Base-by-base conservation (phyloP, 805 yeast genomes). In the Teunomyces lycoperdinae region DNA sequence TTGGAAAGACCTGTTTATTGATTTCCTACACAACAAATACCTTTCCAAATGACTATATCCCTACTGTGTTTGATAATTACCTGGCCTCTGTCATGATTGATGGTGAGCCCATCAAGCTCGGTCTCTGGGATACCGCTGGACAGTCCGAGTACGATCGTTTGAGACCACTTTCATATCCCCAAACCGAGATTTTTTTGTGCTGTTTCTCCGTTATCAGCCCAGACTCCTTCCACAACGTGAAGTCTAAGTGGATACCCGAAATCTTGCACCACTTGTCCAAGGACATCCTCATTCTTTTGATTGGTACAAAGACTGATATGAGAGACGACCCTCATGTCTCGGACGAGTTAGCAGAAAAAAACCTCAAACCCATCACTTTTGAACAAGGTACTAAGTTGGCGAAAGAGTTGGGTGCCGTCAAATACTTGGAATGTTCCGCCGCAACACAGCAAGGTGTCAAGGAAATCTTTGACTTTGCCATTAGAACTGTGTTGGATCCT, bases 121-220 rank as follows among this genome's bases (percentile, higher is more conserved):
- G 95, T 20, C 76, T 90, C 41, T 90, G 96, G 96, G 97, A 90
- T 78, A 90, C 97, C 11, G 96, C 97, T 3, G 97, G 97, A 26
- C 96, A 90, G 68, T 86, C 87, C 60, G 96, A 89, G 63, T 89
- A 89, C 65, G 96, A 90, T 64, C 76, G 96, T 51, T 76, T 89
- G 59, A 77, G 97, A 67, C 97, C 97, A 2, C 73, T 90, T 51
- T 85, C 94, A 7, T 90, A 90, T 61, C 96, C 96, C 3, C 96
- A 90, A 63, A 89, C 97, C 0, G 96, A 89, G 58, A 86, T 90
- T 31, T 90, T 90, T 61, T 68, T 90, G 45, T 80, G 88, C 50
- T 90, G 97, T 67, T 90, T 89, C 66, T 87, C 96, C 5, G 83
- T 90, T 5, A 85, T 86, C 38, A 86, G 83, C 58, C 95, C 91